Conservation (phyloP, 768 basidiomycete species). For the Collybiopsis luxurians region DNA sequence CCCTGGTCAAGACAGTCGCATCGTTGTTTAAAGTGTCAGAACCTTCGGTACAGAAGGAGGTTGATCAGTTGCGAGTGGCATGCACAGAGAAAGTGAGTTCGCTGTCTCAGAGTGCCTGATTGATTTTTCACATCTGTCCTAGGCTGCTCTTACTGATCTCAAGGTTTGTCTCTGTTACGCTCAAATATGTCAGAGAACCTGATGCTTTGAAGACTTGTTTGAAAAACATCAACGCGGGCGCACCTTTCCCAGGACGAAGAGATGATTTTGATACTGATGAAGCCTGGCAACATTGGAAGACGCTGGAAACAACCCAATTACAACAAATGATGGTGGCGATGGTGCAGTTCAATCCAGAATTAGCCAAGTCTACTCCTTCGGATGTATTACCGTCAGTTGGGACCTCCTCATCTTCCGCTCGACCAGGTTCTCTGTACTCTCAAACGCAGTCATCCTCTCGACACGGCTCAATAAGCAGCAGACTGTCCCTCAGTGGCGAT, state of each 20-base stretch:
- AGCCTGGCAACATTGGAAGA: constrained; percentile 83
- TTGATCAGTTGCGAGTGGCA: constrained; percentile 58
- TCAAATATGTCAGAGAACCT: constrained; percentile 5
- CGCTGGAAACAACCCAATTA: constrained; percentile 76
- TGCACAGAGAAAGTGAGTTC: constrained; percentile 74
- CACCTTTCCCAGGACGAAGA: constrained; percentile 78
- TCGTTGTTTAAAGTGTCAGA: constrained; percentile 74
- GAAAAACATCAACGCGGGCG: constrained; percentile 86
- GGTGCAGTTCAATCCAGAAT: constrained; percentile 81
- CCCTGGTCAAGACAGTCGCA: constrained; percentile 66
- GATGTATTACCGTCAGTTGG: constrained; percentile 46
- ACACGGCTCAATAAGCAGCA: constrained; percentile 63
- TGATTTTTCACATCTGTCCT: constrained; percentile 8
- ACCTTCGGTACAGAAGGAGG: constrained; percentile 65
- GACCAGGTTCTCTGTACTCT: constrained; percentile 61
- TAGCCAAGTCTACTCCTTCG: constrained; percentile 73
- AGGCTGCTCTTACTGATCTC: constrained; percentile 85
- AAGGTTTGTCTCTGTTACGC: constrained; percentile 50
- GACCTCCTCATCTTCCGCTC: constrained; percentile 39
- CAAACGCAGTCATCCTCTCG: constrained; percentile 40
- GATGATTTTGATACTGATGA: constrained; percentile 84
- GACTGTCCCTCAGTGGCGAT: constrained; percentile 48
- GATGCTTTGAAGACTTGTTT: constrained; percentile 64
- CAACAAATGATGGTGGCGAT: constrained; percentile 88
- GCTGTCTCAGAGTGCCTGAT: not conserved